A percentile compares a stretch with the other conserved stretches of the same genome.
These are phyloP conservation scores for Neofusicoccum kwambonambiense DNA, from an alignment of 2,329 filamentous ascomycete genomes.

Conservation along the genomic window DNA sequence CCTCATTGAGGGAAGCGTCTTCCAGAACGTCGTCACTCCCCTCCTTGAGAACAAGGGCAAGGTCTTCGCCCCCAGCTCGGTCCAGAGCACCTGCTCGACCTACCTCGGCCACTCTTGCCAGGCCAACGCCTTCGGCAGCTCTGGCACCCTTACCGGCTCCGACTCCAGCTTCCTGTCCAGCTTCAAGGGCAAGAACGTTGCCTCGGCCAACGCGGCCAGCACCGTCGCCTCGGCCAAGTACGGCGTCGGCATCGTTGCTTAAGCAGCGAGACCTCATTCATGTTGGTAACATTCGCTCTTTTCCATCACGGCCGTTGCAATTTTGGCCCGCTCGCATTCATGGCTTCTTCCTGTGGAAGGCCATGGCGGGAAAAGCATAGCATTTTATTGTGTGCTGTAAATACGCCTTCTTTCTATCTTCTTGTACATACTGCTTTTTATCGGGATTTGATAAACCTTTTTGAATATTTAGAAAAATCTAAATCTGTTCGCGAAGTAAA, in stretches of 20 bases:
- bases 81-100: constrained; percentile 44
- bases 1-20: constrained; percentile 58
- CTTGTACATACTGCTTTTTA: too few relatives aligned
- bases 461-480: too few relatives aligned
- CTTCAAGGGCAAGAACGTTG: constrained; percentile 56
- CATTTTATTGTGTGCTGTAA: too few relatives aligned
- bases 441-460: too few relatives aligned
- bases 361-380: too few relatives aligned
- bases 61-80: constrained; percentile 38
- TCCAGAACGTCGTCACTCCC: constrained; percentile 52
- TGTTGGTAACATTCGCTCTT: neutral
- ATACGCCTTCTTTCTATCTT: too few relatives aligned
- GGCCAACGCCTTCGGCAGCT: constrained; percentile 44
- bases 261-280: neutral
- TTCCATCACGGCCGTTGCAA: neutral
- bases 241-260: constrained; percentile 43
- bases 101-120: constrained; percentile 52
- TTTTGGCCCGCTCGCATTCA: too few relatives aligned
- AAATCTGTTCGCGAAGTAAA: too few relatives aligned
- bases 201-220: constrained; percentile 42
- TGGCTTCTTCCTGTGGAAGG: too few relatives aligned
- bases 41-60: constrained; percentile 43
- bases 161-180: constrained; percentile 51
- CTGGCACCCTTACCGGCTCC: constrained; percentile 28
- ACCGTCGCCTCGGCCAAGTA: constrained; percentile 42